phyloP scores from a whole-genome alignment of 2,329 filamentous ascomycete genomes.

The Arthroderma uncinatum region DNA sequence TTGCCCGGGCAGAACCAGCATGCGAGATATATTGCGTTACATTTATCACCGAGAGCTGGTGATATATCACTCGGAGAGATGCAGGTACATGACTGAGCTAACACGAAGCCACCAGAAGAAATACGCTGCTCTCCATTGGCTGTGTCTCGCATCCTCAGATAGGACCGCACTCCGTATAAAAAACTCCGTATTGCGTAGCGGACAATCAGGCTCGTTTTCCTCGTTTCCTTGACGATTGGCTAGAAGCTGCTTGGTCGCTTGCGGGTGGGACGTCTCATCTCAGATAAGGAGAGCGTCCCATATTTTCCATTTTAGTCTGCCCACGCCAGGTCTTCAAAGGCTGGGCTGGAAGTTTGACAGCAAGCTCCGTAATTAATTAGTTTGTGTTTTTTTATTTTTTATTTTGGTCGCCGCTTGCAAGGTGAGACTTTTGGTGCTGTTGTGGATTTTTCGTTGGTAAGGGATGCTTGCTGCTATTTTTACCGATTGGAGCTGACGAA shows the following conservation, averaged over 20 bases:
- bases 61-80: not conserved
- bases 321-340: not conserved
- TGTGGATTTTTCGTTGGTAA: not conserved
- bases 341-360: not conserved
- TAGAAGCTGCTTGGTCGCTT: not conserved
- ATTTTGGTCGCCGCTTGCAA: not conserved
- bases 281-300: not conserved
- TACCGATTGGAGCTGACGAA: not conserved
- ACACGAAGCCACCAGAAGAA: not conserved
- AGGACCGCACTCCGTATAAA: not conserved
- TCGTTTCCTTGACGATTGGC: not conserved
- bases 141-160: not conserved
- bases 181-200: not conserved
- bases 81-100: not conserved
- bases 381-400: not conserved
- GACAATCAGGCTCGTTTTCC: not conserved
- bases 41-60: not conserved
- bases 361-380: not conserved
- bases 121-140: not conserved
- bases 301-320: not conserved
- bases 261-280: not conserved
- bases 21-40: not conserved
- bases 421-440: not conserved
- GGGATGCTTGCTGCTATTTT: slow-evolving; percentile 1
- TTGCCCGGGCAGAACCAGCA: no score